A percentile compares a stretch with the other conserved stretches of the same genome.
These are phyloP conservation scores for Datura wrightii DNA, from an alignment of 257 asterid species.

Conservation along the genomic window DNA sequence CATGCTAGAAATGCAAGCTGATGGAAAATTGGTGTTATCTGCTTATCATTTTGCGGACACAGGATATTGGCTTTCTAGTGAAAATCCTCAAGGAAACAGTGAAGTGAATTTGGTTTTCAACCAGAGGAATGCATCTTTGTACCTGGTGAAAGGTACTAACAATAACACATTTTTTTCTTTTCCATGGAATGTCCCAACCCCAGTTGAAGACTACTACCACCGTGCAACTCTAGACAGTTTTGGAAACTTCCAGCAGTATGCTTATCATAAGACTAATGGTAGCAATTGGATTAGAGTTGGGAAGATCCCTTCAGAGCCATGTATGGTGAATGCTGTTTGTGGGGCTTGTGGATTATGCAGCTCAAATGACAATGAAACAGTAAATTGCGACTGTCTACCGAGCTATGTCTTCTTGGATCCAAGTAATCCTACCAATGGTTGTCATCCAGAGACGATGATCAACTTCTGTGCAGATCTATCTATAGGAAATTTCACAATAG, in stretches of 20 bases:
- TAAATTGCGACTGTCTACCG: conserved; percentile 27
- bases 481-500: background rate
- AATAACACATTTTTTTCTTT: conserved; percentile 17
- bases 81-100: background rate
- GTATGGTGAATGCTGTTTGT: conserved; percentile 28
- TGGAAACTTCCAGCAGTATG: conserved; percentile 27
- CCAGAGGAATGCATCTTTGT: conserved; percentile 16
- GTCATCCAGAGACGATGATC: conserved; percentile 31
- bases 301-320: conserved; percentile 21
- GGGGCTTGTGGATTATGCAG: conserved; percentile 35
- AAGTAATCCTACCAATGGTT: conserved; percentile 4
- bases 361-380: conserved; percentile 26
- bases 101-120: conserved; percentile 12
- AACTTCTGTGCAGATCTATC: background rate
- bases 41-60: background rate
- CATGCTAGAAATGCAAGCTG: background rate
- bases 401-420: conserved; percentile 25
- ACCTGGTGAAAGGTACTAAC: conserved; percentile 4
- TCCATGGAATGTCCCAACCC: background rate
- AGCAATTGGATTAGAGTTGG: background rate
- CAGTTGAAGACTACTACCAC: conserved; percentile 25
- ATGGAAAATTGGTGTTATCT: conserved; percentile 14
- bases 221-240: conserved; percentile 15
- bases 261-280: background rate
- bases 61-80: background rate